Base-by-base conservation (phyloP, 2,329 filamentous ascomycete species). In the Hymenoscyphus repandus region DNA sequence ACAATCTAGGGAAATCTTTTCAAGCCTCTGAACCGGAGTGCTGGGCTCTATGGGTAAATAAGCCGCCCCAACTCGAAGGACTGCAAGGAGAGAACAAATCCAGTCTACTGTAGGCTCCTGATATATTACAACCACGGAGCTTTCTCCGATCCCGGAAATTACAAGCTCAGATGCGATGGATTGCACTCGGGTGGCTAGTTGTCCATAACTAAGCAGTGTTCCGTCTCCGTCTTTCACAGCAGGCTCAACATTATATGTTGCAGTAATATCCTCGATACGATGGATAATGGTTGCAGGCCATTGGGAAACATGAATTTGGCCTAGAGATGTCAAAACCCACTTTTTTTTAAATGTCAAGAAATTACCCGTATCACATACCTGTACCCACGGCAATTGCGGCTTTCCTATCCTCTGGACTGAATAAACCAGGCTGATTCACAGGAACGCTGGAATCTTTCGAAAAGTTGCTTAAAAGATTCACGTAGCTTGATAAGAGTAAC, bases 71-170 rank as follows among this genome's bases (percentile, higher is more conserved):
- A 65, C 51, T 1, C 60, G 55, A 40, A 66, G 44, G 17, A 69
- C 63, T 5, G 66, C 68, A 2, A 71, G 55, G 41, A 68, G 51
- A 6, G 64, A 67, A 36, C 58, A 62, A 22, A 66, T 58, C 58
- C 58, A 63, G 33, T 63, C 55, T 6, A 49, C 42, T 30, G 47
- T 48, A 5, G 58, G 49, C n/a, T 59, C 48, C 13, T 51, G 47
- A 15, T 73, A 70, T 1, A 78, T 70, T 1, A 58, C 68, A 1
- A 78, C 66, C 0, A 49, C 45, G 9, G 59, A 58, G 0, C 62
- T 66, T 1, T 15, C 3, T 1, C 47, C 45, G 5, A 61, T 50
- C 1, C 54, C 61, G 1, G 38, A 43, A 2, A 20, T 51, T 5
- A 51, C 4, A 5, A 74, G 52, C 3, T 61, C 54, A 5, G 52